phyloP scores from a whole-genome alignment of 2,329 filamentous ascomycete genomes.

The Sordariomycetes sp. region DNA sequence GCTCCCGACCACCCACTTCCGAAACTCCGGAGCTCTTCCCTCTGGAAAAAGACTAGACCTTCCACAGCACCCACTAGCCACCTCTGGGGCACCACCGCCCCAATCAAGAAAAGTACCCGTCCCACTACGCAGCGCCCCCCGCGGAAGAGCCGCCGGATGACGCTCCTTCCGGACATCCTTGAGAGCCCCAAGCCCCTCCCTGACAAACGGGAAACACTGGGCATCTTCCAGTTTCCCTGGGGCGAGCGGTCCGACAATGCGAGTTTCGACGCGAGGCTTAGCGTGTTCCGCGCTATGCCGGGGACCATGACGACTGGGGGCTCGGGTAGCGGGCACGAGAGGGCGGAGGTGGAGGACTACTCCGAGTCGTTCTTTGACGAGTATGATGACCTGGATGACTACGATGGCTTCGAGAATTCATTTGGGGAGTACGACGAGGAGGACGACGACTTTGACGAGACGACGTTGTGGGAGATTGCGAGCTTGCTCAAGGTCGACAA shows the following conservation, averaged over 20 bases:
- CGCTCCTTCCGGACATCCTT: constrained; percentile 46
- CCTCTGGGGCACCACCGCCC: constrained; percentile 14
- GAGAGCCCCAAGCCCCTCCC: constrained; percentile 47
- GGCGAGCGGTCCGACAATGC: constrained; percentile 48
- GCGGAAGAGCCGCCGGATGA: constrained; percentile 41
- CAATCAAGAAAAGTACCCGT: constrained; percentile 12
- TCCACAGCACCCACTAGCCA: constrained; percentile 9
- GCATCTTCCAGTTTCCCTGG: constrained; percentile 55
- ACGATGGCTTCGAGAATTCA: constrained; percentile 15
- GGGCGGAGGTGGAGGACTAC: constrained; percentile 24
- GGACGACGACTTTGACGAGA: constrained; percentile 46
- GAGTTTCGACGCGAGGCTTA: constrained; percentile 22
- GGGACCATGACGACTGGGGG: constrained; percentile 34
- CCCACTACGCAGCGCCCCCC: constrained; percentile 38
- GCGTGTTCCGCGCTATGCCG: constrained; percentile 31
- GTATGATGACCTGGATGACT: constrained; percentile 35
- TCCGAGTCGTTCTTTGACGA: constrained; percentile 46
- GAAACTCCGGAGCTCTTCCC: constrained; percentile 18
- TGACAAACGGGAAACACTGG: constrained; percentile 43
- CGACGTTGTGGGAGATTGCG: constrained; percentile 51
- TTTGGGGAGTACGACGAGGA: constrained; percentile 20
- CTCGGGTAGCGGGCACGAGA: constrained; percentile 16
- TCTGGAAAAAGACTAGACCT: constrained; percentile 22
- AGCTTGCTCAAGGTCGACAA: constrained; percentile 38
- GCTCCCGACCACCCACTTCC: constrained; percentile 20